A percentile compares a stretch with the other conserved stretches of the same genome.
Evolutionary conservation across 352 stramenopile species (phyloP).

Genomic region (Globisporangium perplexum): DNA sequence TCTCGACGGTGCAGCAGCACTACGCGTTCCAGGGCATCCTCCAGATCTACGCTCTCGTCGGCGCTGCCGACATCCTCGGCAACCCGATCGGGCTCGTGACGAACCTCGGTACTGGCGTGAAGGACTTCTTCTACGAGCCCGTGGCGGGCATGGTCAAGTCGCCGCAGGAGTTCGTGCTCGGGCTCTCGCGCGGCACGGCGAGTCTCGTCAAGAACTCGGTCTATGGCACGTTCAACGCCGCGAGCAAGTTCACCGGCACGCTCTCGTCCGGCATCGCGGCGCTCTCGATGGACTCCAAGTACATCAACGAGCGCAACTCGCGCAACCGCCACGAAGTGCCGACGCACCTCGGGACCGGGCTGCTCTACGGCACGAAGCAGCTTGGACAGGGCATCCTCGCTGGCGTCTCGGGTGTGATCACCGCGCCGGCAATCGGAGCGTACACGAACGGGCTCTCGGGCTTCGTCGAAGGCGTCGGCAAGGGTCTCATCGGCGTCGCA

Average conservation of each 20-base stretch:
- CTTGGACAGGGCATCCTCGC: conserved; percentile 88
- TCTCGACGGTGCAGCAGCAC: conserved; percentile 75
- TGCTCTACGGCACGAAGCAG: conserved; percentile 87
- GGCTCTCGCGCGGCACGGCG: conserved; percentile 84
- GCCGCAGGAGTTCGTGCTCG: conserved; percentile 84
- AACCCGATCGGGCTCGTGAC: conserved; percentile 88
- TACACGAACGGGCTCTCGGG: conserved; percentile 87
- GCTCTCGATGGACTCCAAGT: conserved; percentile 87
- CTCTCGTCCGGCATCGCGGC: conserved; percentile 88
- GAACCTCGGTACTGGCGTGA: conserved; percentile 83
- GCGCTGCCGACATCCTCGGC: conserved; percentile 78
- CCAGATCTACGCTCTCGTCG: conserved; percentile 76
- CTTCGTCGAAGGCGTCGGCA: conserved; percentile 87
- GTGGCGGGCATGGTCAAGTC: conserved; percentile 83
- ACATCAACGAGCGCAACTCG: conserved; percentile 77
- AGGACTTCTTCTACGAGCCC: conserved; percentile 91
- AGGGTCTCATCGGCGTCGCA: conserved; percentile 82
- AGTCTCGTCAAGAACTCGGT: conserved; percentile 89
- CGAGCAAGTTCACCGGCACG: conserved; percentile 91
- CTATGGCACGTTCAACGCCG: conserved; percentile 90
- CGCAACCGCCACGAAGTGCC: conserved; percentile 76
- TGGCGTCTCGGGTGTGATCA: conserved; percentile 89
- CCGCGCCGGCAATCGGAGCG: conserved; percentile 83
- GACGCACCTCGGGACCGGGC: conserved; percentile 77
- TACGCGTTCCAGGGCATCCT: conserved; percentile 74